Conservation (phyloP, 768 basidiomycete species). For the Peribolospora baueri region DNA sequence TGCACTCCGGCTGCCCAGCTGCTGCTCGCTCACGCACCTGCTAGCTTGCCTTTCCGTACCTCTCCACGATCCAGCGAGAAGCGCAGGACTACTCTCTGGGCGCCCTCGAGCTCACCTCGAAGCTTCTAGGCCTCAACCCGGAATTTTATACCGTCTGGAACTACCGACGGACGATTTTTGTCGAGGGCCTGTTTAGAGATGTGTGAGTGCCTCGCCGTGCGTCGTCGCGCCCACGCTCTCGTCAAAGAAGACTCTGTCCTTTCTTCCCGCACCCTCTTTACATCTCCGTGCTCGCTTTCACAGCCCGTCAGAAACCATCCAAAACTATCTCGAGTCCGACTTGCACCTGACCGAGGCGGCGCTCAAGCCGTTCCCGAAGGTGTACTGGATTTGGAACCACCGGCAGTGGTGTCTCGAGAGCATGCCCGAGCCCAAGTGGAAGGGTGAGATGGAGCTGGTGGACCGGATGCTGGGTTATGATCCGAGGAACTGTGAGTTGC, state of each 20-base stretch:
- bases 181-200: conserved; percentile 40
- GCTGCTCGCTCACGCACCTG: too few species aligned
- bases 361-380: conserved; percentile 67
- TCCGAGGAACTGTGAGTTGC: conserved; percentile 60
- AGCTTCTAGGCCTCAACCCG: conserved; percentile 58
- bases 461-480: conserved; percentile 84
- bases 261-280: not conserved
- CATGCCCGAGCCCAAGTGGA: conserved; percentile 58
- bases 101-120: conserved; percentile 53
- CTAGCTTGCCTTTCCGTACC: not conserved
- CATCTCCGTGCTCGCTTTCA: not conserved
- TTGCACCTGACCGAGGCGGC: conserved; percentile 54
- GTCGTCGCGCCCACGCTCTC: not conserved
- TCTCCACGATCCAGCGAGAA: conserved; percentile 32
- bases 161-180: conserved; percentile 57
- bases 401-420: conserved; percentile 80
- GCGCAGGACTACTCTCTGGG: conserved; percentile 40
- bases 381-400: conserved; percentile 99
- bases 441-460: conserved; percentile 57
- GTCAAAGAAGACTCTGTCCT: not conserved
- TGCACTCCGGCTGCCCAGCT: too few species aligned
- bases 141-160: conserved; percentile 97
- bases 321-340: conserved; percentile 43
- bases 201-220: conserved; percentile 26
- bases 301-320: conserved; percentile 38